Evolutionary conservation across 1,284 basidiomycete species (phyloP).

Genomic region (Xanthoconium separans): DNA sequence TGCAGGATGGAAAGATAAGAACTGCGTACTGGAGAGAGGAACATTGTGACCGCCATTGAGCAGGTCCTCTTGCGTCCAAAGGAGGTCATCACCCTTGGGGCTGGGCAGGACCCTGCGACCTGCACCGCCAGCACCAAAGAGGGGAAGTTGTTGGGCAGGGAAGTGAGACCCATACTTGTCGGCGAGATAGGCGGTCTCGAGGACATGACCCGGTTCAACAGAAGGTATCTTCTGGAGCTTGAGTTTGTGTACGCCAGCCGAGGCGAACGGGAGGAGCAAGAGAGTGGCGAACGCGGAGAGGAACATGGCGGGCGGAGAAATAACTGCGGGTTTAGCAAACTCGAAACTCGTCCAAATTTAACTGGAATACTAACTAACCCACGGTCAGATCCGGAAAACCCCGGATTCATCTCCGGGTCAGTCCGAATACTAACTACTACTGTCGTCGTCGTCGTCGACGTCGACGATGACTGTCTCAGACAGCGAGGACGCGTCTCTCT

Average conservation of each 20-base stretch:
- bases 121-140: slow-evolving; percentile 71
- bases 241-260: slow-evolving; percentile 75
- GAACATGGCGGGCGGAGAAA: slow-evolving; percentile 58
- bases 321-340: slow-evolving; percentile 19
- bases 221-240: slow-evolving; percentile 83
- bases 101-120: slow-evolving; percentile 61
- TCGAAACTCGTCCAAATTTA: slow-evolving; percentile 12
- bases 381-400: slow-evolving; percentile 14
- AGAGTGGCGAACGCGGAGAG: slow-evolving; percentile 56
- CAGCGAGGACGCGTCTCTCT: slow-evolving; percentile 31
- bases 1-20: neutral
- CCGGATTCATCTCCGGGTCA: slow-evolving; percentile 21
- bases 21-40: slow-evolving; percentile 81
- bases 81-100: slow-evolving; percentile 61
- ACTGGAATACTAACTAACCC: neutral
- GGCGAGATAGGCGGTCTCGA: slow-evolving; percentile 81
- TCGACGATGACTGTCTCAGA: slow-evolving; percentile 10
- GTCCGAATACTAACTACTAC: neutral
- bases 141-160: slow-evolving; percentile 59
- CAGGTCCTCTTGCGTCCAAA: slow-evolving; percentile 81
- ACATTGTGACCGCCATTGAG: slow-evolving; percentile 83
- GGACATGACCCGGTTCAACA: slow-evolving; percentile 56
- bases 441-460: slow-evolving; percentile 9
- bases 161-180: slow-evolving; percentile 75
- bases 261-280: slow-evolving; percentile 68